Evolutionary conservation across 2,329 filamentous ascomycete genomes (phyloP).

Genomic region (Sporothrix curviconia): DNA sequence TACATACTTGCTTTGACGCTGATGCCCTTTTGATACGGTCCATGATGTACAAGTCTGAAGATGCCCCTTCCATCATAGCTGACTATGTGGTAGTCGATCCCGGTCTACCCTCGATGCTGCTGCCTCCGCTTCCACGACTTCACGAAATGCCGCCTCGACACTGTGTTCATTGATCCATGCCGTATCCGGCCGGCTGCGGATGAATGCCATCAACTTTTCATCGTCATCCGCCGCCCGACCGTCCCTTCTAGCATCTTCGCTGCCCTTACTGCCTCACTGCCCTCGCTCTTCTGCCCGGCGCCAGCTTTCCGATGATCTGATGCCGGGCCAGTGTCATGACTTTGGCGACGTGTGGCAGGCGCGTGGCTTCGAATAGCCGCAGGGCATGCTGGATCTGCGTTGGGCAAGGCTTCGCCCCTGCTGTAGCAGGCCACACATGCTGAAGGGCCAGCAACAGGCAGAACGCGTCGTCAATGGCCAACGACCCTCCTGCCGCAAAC

Average conservation of each 20-base stretch:
- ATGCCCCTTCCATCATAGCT: not conserved
- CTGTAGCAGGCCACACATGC: constrained; percentile 2
- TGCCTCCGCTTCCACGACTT: not conserved
- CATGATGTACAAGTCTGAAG: not conserved
- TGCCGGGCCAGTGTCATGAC: too few relatives aligned
- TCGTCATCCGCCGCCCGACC: not conserved
- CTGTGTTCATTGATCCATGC: not conserved
- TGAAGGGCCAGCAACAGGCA: constrained; percentile 6
- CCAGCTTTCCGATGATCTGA: too few relatives aligned
- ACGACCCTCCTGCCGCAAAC: constrained; percentile 12
- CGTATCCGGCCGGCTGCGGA: not conserved
- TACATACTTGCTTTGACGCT: not conserved
- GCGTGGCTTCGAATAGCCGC: not conserved
- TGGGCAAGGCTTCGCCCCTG: not conserved
- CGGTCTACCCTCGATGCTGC: not conserved
- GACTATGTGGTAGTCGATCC: not conserved
- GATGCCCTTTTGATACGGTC: too few relatives aligned
- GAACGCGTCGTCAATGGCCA: constrained; percentile 15
- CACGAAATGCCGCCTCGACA: not conserved
- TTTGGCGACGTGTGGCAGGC: too few relatives aligned
- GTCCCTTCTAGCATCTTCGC: too few relatives aligned
- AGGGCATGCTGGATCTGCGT: not conserved
- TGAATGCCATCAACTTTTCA: not conserved
- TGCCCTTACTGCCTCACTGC: not conserved
- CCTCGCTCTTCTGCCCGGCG: not conserved